Base-by-base conservation (phyloP, 768 basidiomycete genomes). In the Russula olivacea region DNA sequence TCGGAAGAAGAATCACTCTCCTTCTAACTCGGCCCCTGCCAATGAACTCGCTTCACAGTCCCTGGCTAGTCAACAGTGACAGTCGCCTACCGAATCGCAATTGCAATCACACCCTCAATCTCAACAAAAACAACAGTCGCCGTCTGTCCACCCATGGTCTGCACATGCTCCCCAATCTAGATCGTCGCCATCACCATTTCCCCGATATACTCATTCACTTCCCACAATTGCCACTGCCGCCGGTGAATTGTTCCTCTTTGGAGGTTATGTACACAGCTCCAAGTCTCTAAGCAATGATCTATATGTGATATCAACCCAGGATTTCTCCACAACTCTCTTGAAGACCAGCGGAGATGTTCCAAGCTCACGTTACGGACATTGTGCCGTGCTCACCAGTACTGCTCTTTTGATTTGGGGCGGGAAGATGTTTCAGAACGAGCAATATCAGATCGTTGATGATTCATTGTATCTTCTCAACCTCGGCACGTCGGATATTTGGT, bases 171-270 rank as follows among this genome's bases (percentile, higher is more conserved):
- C 38, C 38, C 38, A 15, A 40, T 40, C 15, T 1, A 6, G 38
- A 21, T 10, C 0, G n/a, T 45, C 91, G 0, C 88, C 91, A 0
- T 86, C 87, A 1, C 96, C 96, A 0, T 98, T 98, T 74, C 96
- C 95, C 25, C 87, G 96, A 50, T 98, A 97, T 71, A 95, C 94
- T 30, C 91, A 96, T 71, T 87, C 94, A 11, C 83, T 97, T 6
- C 92, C 94, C 9, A 82, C 89, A 6, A 83, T 80, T 10, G 83
- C 90, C 2, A 87, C 87, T 23, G 71, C 83, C 19, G 80, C 79
- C 5, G 96, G 95, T 10, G 93, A 98, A 69, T 85, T 99, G 66
- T 94, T 93, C 75, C 81, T 99, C 66, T 99, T 98, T 68, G 97
- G 97, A n/a, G n/a, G n/a, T n/a, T n/a, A n/a, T n/a, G n/a, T n/a